A percentile compares a stretch with the other conserved stretches of the same genome.
phyloP scores from a whole-genome alignment of 495 filamentous ascomycete genomes.

The Aspergillus sparsus region DNA sequence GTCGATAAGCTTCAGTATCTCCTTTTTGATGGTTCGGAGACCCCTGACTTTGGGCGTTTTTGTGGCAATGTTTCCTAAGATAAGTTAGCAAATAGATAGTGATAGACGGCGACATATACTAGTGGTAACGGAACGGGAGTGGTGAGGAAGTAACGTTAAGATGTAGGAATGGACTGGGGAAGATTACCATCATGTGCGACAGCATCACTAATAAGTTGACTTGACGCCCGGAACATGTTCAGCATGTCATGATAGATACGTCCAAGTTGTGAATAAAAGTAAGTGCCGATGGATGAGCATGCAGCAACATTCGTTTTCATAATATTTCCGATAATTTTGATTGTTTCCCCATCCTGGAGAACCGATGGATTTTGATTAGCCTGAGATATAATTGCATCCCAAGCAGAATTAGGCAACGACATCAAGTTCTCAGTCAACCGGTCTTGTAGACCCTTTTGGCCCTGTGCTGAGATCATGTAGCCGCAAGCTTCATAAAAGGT shows the following conservation, averaged over 20 bases:
- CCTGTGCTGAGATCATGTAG: conserved; percentile 98
- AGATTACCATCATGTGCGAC: conserved; percentile 79
- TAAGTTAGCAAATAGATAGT: conserved; percentile 21
- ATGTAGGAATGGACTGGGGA: conserved; percentile 4
- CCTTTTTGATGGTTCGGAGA: conserved; percentile 97
- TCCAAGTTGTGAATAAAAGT: conserved; percentile 99
- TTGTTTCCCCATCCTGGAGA: conserved; percentile 87
- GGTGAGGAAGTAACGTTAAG: neutral
- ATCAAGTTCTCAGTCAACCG: conserved; percentile 89
- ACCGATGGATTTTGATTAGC: conserved; percentile 80
- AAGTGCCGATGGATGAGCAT: conserved; percentile 90
- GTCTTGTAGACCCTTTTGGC: conserved; percentile 87
- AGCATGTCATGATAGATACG: conserved; percentile 98
- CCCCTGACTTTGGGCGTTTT: conserved; percentile 96
- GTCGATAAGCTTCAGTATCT: conserved; percentile 97
- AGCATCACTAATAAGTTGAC: conserved; percentile 88
- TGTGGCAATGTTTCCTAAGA: conserved; percentile 82
- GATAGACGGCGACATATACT: neutral
- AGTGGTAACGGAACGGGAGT: neutral
- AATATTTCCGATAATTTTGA: conserved; percentile 98
- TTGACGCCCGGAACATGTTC: conserved; percentile 97
- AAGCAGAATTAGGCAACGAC: conserved; percentile 87
- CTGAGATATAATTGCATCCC: conserved; percentile 87
- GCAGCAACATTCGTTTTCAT: conserved; percentile 99
- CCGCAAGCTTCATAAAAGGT: conserved; percentile 99